A percentile compares a stretch with the other conserved stretches of the same genome.
phyloP scores from a whole-genome alignment of 345 rosid species.

The Fremontodendron californicum region DNA sequence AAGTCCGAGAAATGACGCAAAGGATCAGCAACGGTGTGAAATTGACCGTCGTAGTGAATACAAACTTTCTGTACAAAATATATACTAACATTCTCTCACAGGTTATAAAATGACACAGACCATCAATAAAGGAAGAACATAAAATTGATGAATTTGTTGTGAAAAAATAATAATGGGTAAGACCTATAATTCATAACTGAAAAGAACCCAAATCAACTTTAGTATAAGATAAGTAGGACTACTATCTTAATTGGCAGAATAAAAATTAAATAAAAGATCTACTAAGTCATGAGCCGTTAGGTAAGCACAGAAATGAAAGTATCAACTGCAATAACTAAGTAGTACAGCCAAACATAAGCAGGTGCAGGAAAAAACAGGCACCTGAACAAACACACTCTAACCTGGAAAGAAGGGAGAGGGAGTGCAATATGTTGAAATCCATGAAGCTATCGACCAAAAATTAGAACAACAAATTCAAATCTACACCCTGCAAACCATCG shows the following conservation, averaged over 20 bases:
- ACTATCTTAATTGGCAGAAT: not conserved
- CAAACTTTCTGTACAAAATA: too few species aligned
- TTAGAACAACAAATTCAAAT: not conserved
- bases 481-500: not conserved
- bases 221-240: not conserved
- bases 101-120: too few species aligned
- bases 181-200: not conserved
- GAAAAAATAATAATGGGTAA: too few species aligned
- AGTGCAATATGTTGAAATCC: not conserved
- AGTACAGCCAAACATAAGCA: not conserved
- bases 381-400: not conserved
- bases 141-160: too few species aligned
- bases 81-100: too few species aligned
- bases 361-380: not conserved
- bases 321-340: not conserved
- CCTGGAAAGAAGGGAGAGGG: not conserved
- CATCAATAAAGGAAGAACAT: too few species aligned
- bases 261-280: too few species aligned
- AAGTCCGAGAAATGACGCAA: conserved; percentile 70
- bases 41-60: conserved; percentile 50
- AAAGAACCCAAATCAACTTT: not conserved
- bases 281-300: not conserved
- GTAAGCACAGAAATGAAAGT: not conserved
- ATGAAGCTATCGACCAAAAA: not conserved
- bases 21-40: conserved; percentile 88